A percentile compares a stretch with the other conserved stretches of the same genome.
phyloP scores from a whole-genome alignment of 2,329 filamentous ascomycete species.

The Fusarium denticulatum region DNA sequence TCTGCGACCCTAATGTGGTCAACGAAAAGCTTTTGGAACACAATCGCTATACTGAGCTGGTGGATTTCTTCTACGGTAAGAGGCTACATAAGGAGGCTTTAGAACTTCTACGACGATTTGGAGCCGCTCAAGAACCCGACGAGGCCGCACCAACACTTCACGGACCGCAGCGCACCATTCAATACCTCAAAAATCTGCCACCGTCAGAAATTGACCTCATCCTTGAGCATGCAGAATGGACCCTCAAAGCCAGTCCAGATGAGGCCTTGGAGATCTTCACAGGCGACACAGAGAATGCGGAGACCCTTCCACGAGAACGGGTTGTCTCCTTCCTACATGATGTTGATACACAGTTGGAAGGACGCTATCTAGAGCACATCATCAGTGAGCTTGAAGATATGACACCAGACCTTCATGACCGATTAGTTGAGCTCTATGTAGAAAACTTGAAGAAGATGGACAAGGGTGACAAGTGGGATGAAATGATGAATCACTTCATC shows the following conservation, averaged over 20 bases:
- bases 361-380: constrained; percentile 89
- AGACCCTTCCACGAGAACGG: constrained; percentile 80
- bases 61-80: constrained; percentile 98
- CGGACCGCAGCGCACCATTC: constrained; percentile 84
- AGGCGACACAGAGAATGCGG: constrained; percentile 93
- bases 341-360: constrained; percentile 77
- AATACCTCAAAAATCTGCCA: constrained; percentile 88
- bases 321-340: constrained; percentile 79
- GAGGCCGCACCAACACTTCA: constrained; percentile 68
- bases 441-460: constrained; percentile 64
- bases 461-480: constrained; percentile 61
- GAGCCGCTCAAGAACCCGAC: constrained; percentile 64
- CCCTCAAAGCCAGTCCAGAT: constrained; percentile 74
- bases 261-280: constrained; percentile 93
- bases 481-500: constrained; percentile 73
- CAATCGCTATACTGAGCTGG: constrained; percentile 88
- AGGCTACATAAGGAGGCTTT: constrained; percentile 89
- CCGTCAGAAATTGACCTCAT: constrained; percentile 91
- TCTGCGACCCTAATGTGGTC: constrained; percentile 94
- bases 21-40: constrained; percentile 91
- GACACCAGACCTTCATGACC: constrained; percentile 88
- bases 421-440: constrained; percentile 75
- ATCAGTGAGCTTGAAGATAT: constrained; percentile 86
- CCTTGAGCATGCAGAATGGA: constrained; percentile 91
- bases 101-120: constrained; percentile 83